phyloP scores from a whole-genome alignment of 164 flowering plant genomes.

The Liquidambar formosana region DNA sequence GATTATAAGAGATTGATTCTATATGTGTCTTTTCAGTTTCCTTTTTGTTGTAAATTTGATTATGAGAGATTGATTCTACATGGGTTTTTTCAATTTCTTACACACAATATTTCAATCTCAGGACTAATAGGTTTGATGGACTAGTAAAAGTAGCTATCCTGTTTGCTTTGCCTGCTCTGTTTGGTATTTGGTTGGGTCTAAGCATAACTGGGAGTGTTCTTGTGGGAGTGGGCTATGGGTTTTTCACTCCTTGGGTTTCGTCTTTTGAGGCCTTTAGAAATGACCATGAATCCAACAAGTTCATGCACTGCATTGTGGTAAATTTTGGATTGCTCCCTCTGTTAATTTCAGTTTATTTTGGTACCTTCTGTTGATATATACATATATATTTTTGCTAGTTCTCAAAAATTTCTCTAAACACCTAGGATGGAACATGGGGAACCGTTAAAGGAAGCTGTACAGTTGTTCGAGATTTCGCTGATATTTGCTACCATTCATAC shows the following conservation, averaged over 20 bases:
- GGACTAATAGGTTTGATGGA: constrained; percentile 68
- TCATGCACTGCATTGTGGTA: constrained; percentile 84
- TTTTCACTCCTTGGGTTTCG: constrained; percentile 90
- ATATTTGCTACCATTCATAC: constrained; percentile 78
- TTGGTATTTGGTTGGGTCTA: constrained; percentile 74
- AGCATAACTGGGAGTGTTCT: constrained; percentile 74
- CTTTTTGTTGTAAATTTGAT: neutral
- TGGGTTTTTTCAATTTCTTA: neutral
- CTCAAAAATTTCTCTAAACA: neutral
- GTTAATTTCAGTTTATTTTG: neutral
- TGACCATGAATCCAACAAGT: constrained; percentile 55
- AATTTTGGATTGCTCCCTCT: neutral
- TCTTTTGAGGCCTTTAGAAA: constrained; percentile 88
- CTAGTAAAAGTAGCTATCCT: constrained; percentile 74
- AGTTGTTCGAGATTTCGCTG: constrained; percentile 80
- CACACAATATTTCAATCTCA: constrained; percentile 23
- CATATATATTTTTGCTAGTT: neutral
- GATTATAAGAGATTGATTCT: neutral
- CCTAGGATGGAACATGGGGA: constrained; percentile 93
- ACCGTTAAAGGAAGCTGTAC: constrained; percentile 87
- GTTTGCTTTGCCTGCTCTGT: constrained; percentile 64
- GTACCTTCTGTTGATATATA: neutral
- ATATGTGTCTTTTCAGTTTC: neutral
- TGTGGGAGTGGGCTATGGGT: constrained; percentile 85
- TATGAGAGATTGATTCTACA: neutral